Conservation (phyloP, 2,329 filamentous ascomycete genomes). For the Parasarocladium wereldwijsianum region DNA sequence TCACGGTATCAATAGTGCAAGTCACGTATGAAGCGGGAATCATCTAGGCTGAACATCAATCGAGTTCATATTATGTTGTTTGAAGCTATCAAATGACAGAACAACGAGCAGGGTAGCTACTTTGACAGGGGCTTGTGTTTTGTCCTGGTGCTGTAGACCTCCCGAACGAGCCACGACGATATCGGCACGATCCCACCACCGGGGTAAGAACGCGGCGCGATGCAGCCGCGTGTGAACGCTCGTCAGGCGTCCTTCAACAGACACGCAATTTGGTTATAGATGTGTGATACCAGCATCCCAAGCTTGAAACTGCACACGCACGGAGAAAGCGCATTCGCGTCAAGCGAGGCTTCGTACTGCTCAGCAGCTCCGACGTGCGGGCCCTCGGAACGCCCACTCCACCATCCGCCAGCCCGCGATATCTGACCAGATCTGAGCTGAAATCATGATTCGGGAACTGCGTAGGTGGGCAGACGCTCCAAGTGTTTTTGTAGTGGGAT, state of each 20-base stretch:
- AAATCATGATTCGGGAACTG: not conserved
- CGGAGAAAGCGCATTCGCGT: too few species aligned
- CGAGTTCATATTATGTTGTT: slow-evolving; percentile 27
- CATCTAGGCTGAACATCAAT: slow-evolving; percentile 7
- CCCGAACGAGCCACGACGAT: not conserved
- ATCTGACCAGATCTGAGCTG: slow-evolving; percentile 2
- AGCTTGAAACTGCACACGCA: too few species aligned
- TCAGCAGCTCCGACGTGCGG: slow-evolving; percentile 5
- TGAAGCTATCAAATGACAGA: slow-evolving; percentile 20
- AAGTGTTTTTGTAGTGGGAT: slow-evolving; percentile 10
- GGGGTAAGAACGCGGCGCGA: too few species aligned
- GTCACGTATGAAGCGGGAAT: not conserved
- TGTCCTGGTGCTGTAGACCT: slow-evolving; percentile 16
- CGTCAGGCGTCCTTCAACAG: too few species aligned
- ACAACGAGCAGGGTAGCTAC: slow-evolving; percentile 22
- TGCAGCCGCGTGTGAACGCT: too few species aligned
- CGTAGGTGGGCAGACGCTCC: slow-evolving; percentile 1
- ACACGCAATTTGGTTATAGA: too few species aligned
- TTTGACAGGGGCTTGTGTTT: slow-evolving; percentile 18
- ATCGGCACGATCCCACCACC: too few species aligned
- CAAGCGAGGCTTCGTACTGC: slow-evolving; percentile 5
- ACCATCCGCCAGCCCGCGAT: slow-evolving; percentile 4
- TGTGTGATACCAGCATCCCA: slow-evolving; percentile 25
- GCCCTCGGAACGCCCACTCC: slow-evolving; percentile 5
- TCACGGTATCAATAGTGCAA: too few species aligned